These are phyloP conservation scores for Talaromyces liani DNA, from an alignment of 495 filamentous ascomycete species.

Conservation along the genomic window DNA sequence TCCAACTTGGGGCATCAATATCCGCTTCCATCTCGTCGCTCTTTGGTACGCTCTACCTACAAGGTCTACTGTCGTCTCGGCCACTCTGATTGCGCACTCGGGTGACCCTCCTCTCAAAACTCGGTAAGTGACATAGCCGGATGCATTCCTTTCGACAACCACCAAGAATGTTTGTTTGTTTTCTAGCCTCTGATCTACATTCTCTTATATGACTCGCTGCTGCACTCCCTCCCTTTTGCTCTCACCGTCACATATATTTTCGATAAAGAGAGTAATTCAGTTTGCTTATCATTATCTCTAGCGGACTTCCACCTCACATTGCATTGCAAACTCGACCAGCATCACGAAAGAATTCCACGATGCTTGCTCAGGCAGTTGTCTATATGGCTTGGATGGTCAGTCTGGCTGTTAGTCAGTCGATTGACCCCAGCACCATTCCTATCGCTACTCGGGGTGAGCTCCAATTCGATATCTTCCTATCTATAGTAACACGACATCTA, in stretches of 20 bases:
- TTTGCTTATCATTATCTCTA: not conserved
- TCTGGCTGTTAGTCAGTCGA: slow-evolving; percentile 38
- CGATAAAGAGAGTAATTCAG: not conserved
- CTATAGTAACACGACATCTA: not conserved
- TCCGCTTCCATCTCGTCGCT: slow-evolving; percentile 1
- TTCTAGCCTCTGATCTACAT: not conserved
- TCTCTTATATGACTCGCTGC: not conserved
- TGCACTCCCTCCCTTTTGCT: slow-evolving; percentile 3
- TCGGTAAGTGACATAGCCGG: not conserved
- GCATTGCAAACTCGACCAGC: not conserved
- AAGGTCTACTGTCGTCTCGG: not conserved
- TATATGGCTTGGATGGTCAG: slow-evolving; percentile 23
- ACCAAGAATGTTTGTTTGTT: not conserved
- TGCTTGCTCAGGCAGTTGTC: slow-evolving; percentile 23
- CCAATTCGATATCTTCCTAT: not conserved
- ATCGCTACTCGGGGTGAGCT: slow-evolving; percentile 36
- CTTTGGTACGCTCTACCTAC: not conserved
- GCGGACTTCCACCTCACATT: not conserved
- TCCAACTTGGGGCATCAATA: not conserved
- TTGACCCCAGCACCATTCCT: slow-evolving; percentile 55
- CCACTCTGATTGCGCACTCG: not conserved
- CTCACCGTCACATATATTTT: not conserved
- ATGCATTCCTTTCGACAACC: not conserved
- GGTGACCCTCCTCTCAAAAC: not conserved
- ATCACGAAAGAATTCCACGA: slow-evolving; percentile 11